phyloP scores from a whole-genome alignment of 805 yeast species.

The Candida ipomoeae region DNA sequence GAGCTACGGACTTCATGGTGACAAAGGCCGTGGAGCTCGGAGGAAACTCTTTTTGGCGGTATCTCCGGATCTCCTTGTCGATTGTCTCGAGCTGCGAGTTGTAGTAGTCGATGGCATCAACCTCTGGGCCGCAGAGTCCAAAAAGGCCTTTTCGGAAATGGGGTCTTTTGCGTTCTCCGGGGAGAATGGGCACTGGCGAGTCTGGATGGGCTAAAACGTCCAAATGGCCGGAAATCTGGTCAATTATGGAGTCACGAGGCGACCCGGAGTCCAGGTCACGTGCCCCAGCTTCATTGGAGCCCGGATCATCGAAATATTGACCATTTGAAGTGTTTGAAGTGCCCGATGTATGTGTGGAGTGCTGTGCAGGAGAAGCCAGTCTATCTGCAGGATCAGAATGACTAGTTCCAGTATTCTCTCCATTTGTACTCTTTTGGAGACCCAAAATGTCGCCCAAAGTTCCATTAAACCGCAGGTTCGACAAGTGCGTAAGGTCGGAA shows the following conservation, averaged over 20 bases:
- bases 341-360: no score
- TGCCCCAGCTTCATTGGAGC: no score
- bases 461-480: slow-evolving; percentile 25
- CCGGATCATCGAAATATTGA: background rate
- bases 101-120: slow-evolving; percentile 79
- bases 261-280: background rate
- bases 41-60: slow-evolving; percentile 65
- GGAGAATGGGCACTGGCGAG: slow-evolving; percentile 22
- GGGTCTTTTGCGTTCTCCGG: slow-evolving; percentile 50
- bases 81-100: slow-evolving; percentile 63
- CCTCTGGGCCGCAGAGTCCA: slow-evolving; percentile 62
- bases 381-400: no score
- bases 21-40: slow-evolving; percentile 90
- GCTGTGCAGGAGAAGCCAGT: no score
- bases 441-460: slow-evolving; percentile 27
- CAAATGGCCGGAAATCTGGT: slow-evolving; percentile 25
- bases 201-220: slow-evolving; percentile 7
- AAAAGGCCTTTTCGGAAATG: slow-evolving; percentile 52
- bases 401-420: background rate
- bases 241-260: slow-evolving; percentile 17
- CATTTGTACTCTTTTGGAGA: slow-evolving; percentile 10
- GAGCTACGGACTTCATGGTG: slow-evolving; percentile 91
- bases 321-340: no score
- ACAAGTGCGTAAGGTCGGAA: slow-evolving; percentile 25
- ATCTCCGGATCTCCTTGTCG: slow-evolving; percentile 64